phyloP scores from a whole-genome alignment of 768 basidiomycete species.

The Phlebiopsis gigantea region DNA sequence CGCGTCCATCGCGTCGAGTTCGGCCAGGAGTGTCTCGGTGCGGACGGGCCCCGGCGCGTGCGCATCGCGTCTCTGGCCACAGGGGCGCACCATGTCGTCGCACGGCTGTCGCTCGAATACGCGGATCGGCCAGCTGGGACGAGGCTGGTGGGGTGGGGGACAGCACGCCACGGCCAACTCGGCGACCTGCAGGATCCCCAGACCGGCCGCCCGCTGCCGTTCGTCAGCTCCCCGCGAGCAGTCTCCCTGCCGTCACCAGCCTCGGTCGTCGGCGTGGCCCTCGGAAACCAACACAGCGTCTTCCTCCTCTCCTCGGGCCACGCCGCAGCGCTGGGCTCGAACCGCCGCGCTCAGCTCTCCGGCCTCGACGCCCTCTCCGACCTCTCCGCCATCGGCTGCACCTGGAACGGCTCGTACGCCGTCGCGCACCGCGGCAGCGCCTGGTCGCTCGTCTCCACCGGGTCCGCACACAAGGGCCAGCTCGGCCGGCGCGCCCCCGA shows the following conservation, averaged over 20 bases:
- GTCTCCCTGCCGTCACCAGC: constrained; percentile 27
- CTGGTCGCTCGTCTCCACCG: constrained; percentile 41
- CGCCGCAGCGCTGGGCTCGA: constrained; percentile 57
- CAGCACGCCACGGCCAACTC: constrained; percentile 81
- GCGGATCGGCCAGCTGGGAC: constrained; percentile 19
- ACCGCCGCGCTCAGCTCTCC: constrained; percentile 62
- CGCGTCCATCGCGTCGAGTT: constrained; percentile 39
- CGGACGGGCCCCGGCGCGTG: not conserved
- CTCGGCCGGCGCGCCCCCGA: constrained; percentile 40
- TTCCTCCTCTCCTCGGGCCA: constrained; percentile 40
- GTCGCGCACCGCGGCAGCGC: constrained; percentile 20
- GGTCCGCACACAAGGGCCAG: constrained; percentile 56
- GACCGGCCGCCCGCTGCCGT: constrained; percentile 22
- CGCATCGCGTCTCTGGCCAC: constrained; percentile 33
- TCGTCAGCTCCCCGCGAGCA: constrained; percentile 27
- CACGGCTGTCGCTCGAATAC: constrained; percentile 30
- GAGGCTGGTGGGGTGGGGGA: constrained; percentile 73
- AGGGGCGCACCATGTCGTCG: constrained; percentile 72
- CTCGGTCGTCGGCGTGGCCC: constrained; percentile 23
- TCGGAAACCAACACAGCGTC: constrained; percentile 53
- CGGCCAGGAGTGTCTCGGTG: constrained; percentile 12
- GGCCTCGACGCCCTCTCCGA: constrained; percentile 25
- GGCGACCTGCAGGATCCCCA: constrained; percentile 31
- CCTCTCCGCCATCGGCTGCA: constrained; percentile 44
- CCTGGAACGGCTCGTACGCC: constrained; percentile 78